Percentiles rank a stretch among this genome's conserved stretches.
These are phyloP conservation scores for Alternaria triticimaculans DNA, from an alignment of 2,329 filamentous ascomycete genomes.

Conservation along the genomic window DNA sequence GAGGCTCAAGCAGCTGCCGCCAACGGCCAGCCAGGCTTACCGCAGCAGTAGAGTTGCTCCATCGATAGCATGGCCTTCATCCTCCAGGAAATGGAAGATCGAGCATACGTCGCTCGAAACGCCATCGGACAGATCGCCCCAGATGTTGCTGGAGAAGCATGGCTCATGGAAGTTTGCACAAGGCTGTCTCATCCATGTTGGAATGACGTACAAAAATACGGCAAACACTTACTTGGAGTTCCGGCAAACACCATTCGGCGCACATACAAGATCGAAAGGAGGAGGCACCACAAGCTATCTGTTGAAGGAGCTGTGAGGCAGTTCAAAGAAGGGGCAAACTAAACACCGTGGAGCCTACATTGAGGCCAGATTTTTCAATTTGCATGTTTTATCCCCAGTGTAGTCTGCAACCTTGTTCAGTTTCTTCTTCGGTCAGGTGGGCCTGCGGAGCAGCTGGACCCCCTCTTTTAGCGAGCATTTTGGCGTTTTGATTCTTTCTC, in stretches of 20 bases:
- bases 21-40: slow-evolving; percentile 27
- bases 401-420: not conserved
- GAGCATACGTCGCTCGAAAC: not conserved
- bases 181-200: not conserved
- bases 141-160: not conserved
- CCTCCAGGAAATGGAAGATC: not conserved
- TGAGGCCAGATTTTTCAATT: not conserved
- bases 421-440: not conserved
- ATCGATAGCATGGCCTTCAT: not conserved
- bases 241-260: not conserved
- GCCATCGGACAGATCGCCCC: not conserved
- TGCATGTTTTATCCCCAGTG: not conserved
- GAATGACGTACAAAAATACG: not conserved
- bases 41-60: slow-evolving; percentile 23
- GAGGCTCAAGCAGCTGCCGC: slow-evolving; percentile 31
- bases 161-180: not conserved
- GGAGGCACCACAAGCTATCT: not conserved
- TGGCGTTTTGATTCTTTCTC: slow-evolving; percentile 33
- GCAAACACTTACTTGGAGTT: not conserved
- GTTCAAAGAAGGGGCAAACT: not conserved
- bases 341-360: not conserved
- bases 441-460: slow-evolving; percentile 27
- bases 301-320: not conserved
- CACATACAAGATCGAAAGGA: not conserved
- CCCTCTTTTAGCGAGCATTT: slow-evolving; percentile 43